Evolutionary conservation across 2,329 filamentous ascomycete species (phyloP).

Genomic region (Paecilomyces sp.): DNA sequence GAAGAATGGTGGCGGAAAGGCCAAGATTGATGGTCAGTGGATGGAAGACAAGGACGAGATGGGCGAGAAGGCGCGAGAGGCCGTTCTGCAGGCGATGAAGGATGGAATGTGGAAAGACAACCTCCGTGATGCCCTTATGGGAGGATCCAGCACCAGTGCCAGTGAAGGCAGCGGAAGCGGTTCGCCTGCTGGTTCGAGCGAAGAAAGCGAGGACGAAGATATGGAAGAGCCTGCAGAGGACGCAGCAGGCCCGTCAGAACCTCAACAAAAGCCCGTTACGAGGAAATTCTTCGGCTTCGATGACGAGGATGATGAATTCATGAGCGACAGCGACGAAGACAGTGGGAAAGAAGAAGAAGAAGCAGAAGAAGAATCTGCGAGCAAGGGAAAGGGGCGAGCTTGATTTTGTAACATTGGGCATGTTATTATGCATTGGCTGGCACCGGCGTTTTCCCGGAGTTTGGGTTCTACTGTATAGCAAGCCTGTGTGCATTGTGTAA

Average conservation of each 20-base stretch:
- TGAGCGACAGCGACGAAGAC: conserved; percentile 37
- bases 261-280: conserved; percentile 17
- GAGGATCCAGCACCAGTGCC: conserved; percentile 31
- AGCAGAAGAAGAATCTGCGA: conserved; percentile 9
- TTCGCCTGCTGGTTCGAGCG: conserved; percentile 21
- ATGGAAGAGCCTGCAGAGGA: conserved; percentile 6
- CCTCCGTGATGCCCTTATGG: conserved; percentile 27
- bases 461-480: not conserved
- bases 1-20: conserved; percentile 61
- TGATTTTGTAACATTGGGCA: conserved; percentile 7
- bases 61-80: conserved; percentile 73
- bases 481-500: not conserved
- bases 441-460: not conserved
- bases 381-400: conserved; percentile 29
- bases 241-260: conserved; percentile 18
- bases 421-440: not conserved
- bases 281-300: conserved; percentile 41
- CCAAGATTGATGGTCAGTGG: conserved; percentile 76
- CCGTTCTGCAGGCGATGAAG: conserved; percentile 66
- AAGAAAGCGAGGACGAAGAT: conserved; percentile 26
- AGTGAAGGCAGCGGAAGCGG: conserved; percentile 30
- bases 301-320: conserved; percentile 40
- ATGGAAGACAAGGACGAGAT: conserved; percentile 91
- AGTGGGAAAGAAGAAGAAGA: conserved; percentile 12
- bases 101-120: conserved; percentile 44